A percentile compares a stretch with the other conserved stretches of the same genome.
Conservation (phyloP, 2,329 filamentous ascomycete species). For the Curvularia sp. region DNA sequence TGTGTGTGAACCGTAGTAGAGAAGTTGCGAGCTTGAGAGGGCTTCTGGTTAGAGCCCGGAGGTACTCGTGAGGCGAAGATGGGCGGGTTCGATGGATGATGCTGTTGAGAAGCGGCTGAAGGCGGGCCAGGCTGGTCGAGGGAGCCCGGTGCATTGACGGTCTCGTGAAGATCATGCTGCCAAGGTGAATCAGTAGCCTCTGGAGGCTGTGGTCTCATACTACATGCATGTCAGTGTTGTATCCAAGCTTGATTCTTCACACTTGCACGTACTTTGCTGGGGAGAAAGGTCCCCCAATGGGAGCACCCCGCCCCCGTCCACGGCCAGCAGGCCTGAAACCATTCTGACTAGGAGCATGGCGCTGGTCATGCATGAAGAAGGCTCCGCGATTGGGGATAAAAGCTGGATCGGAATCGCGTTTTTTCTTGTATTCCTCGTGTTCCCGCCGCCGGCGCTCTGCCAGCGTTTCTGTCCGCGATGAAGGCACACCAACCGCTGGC, state of each 20-base stretch:
- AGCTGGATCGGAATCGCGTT: conserved; percentile 85
- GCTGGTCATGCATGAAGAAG: conserved; percentile 97
- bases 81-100: conserved; percentile 26
- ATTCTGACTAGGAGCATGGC: conserved; percentile 77
- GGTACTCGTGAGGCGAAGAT: conserved; percentile 35
- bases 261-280: conserved; percentile 66
- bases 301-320: conserved; percentile 61
- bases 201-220: conserved; percentile 51
- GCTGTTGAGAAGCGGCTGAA: conserved; percentile 25
- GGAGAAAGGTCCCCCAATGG: conserved; percentile 61
- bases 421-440: conserved; percentile 89
- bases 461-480: conserved; percentile 61
- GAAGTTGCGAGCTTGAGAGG: conserved; percentile 59
- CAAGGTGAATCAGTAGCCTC: conserved; percentile 75
- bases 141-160: conserved; percentile 54
- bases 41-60: conserved; percentile 37
- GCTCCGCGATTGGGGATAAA: conserved; percentile 93
- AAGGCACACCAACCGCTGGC: conserved; percentile 48
- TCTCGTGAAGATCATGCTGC: conserved; percentile 95
- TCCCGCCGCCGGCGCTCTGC: conserved; percentile 79
- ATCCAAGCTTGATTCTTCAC: neutral
- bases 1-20: conserved; percentile 85
- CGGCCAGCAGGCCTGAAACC: conserved; percentile 76
- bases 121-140: conserved; percentile 36
- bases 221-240: conserved; percentile 44